Evolutionary conservation across 2,329 filamentous ascomycete species (phyloP).

Genomic region (Nannizziopsis barbatae): DNA sequence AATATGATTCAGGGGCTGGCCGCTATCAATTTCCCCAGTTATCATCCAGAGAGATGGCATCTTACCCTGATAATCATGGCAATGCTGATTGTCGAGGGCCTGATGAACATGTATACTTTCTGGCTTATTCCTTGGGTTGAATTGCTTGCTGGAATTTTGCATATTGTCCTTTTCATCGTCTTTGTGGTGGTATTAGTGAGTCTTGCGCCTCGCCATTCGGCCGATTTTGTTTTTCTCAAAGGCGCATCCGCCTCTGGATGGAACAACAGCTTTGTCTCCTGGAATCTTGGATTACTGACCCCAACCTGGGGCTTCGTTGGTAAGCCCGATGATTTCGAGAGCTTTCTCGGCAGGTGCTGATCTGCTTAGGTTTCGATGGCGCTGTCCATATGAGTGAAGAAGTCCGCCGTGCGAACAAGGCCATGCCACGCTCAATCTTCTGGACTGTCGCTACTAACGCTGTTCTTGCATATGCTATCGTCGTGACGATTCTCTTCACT

Average conservation of each 20-base stretch:
- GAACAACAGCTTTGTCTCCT: slow-evolving; percentile 26
- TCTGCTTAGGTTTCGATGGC: slow-evolving; percentile 35
- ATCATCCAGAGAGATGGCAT: slow-evolving; percentile 29
- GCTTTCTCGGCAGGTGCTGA: slow-evolving; percentile 1
- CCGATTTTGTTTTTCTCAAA: slow-evolving; percentile 26
- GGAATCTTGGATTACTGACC: slow-evolving; percentile 31
- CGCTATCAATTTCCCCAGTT: slow-evolving; percentile 25
- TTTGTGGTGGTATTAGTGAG: slow-evolving; percentile 27
- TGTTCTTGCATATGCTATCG: slow-evolving; percentile 32
- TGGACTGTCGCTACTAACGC: slow-evolving; percentile 37
- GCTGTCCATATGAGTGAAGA: slow-evolving; percentile 41
- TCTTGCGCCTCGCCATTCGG: slow-evolving; percentile 24
- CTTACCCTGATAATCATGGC: slow-evolving; percentile 31
- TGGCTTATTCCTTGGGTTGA: slow-evolving; percentile 34
- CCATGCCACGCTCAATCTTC: slow-evolving; percentile 38
- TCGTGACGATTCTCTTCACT: slow-evolving; percentile 35
- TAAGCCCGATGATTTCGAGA: slow-evolving; percentile 13
- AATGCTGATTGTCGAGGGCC: slow-evolving; percentile 23
- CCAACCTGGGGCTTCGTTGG: slow-evolving; percentile 26
- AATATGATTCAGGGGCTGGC: slow-evolving; percentile 29
- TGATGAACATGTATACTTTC: slow-evolving; percentile 28
- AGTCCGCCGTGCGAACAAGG: slow-evolving; percentile 35
- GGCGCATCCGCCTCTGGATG: slow-evolving; percentile 24
- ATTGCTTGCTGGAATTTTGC: slow-evolving; percentile 27
- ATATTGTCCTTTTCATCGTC: slow-evolving; percentile 29